A percentile compares a stretch with the other conserved stretches of the same genome.
Conservation (phyloP, 306 rosid genomes). For the Pyrus betulifolia region DNA sequence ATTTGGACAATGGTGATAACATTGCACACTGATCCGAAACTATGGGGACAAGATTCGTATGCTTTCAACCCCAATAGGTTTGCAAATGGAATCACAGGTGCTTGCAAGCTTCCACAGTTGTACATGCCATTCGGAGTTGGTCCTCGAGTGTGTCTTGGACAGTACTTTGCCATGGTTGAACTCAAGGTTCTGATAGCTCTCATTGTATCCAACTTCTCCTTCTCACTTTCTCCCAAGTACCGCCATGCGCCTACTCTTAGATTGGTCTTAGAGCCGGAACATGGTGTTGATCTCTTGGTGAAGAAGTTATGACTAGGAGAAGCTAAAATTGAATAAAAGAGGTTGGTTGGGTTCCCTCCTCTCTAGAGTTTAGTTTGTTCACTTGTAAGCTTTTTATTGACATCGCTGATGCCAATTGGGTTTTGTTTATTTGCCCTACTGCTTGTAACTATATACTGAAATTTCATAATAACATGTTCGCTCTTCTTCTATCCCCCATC, state of each 20-base stretch:
- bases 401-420: background rate
- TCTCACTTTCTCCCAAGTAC: conserved; percentile 32
- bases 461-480: background rate
- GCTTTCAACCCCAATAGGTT: conserved; percentile 19
- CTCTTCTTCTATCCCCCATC: background rate
- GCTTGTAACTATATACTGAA: background rate
- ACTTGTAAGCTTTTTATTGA: too few species aligned
- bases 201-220: conserved; percentile 32
- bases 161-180: conserved; percentile 16
- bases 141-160: conserved; percentile 11
- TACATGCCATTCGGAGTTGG: conserved; percentile 22
- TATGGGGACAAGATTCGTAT: conserved; percentile 22
- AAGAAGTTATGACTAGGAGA: conserved; percentile 13
- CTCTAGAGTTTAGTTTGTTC: too few species aligned
- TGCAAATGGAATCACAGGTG: conserved; percentile 5
- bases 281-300: conserved; percentile 32
- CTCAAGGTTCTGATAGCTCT: conserved; percentile 19
- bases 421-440: background rate
- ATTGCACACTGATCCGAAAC: conserved; percentile 3
- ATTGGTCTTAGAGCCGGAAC: conserved; percentile 24
- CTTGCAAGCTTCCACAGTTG: conserved; percentile 24
- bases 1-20: conserved; percentile 6
- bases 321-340: background rate
- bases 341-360: too few species aligned
- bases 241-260: conserved; percentile 19